phyloP scores from a whole-genome alignment of 116 monocot genomes.

The Iris pallida region DNA sequence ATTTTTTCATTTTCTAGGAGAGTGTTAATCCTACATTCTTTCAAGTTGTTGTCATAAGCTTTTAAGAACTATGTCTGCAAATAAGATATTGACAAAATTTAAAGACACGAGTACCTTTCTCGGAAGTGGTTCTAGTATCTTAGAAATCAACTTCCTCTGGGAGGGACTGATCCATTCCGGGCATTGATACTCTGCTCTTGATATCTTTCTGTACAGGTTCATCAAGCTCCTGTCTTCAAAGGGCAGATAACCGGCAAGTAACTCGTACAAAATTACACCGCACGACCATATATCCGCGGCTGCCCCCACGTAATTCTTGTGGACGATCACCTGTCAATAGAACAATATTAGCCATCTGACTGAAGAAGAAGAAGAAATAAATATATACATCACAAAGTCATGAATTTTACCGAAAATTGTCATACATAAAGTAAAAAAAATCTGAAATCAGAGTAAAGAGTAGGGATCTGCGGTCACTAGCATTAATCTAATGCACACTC shows the following conservation, averaged over 20 bases:
- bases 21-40: too few relatives aligned
- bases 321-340: slow-evolving; percentile 48
- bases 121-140: slow-evolving; percentile 46
- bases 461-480: too few relatives aligned
- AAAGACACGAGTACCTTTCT: too few relatives aligned
- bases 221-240: slow-evolving; percentile 46
- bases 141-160: slow-evolving; percentile 42
- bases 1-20: too few relatives aligned
- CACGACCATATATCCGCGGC: slow-evolving; percentile 70
- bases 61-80: too few relatives aligned
- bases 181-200: slow-evolving; percentile 39
- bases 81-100: too few relatives aligned
- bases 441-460: too few relatives aligned
- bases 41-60: too few relatives aligned
- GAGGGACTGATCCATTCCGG: slow-evolving; percentile 53
- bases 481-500: too few relatives aligned
- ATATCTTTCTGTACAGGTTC: slow-evolving; percentile 61
- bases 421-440: too few relatives aligned
- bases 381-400: too few relatives aligned
- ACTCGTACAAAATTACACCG: slow-evolving; percentile 69
- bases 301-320: slow-evolving; percentile 55
- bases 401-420: too few relatives aligned
- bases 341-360: not conserved
- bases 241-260: slow-evolving; percentile 54
- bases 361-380: not conserved